Conservation (phyloP, 805 yeast species). For the Ascoidea rubescens region DNA sequence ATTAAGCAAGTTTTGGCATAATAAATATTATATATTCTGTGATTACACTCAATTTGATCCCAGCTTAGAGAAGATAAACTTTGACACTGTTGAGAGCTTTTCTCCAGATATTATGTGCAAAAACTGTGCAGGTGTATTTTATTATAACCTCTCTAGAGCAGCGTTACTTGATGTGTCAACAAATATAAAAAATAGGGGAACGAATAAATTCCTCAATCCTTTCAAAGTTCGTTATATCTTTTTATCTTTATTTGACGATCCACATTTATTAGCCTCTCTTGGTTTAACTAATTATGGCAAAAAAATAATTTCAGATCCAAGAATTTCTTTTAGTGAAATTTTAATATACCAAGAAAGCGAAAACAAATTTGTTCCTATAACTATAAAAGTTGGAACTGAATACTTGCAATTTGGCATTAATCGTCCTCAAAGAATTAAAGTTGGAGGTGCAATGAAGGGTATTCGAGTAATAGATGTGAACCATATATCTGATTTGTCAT, state of each 20-base stretch:
- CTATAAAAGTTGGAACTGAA: constrained; percentile 55
- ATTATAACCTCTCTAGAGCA: constrained; percentile 9
- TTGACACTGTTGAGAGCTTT: constrained; percentile 24
- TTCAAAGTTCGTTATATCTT: constrained; percentile 1
- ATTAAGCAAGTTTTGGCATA: constrained; percentile 62
- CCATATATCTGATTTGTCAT: constrained; percentile 4
- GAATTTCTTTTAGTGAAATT: constrained; percentile 39
- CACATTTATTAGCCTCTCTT: constrained; percentile 25
- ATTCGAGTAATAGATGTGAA: constrained; percentile 7
- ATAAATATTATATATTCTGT: constrained; percentile 42
- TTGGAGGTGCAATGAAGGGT: constrained; percentile 22
- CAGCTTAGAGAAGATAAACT: background rate
- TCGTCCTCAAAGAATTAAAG: constrained; percentile 10
- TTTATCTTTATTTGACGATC: constrained; percentile 21
- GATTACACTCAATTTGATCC: constrained; percentile 56
- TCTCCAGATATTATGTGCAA: constrained; percentile 35
- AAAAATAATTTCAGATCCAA: constrained; percentile 30
- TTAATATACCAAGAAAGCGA: constrained; percentile 33
- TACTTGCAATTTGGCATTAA: constrained; percentile 30
- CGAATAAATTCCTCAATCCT: background rate
- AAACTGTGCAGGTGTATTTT: constrained; percentile 40
- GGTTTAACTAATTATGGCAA: constrained; percentile 30
- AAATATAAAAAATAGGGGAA: background rate
- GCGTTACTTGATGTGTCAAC: background rate
- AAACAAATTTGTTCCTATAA: constrained; percentile 43